Conservation (phyloP, 1,139 yeast species). For the Suzukiozyma palmioleophila region DNA sequence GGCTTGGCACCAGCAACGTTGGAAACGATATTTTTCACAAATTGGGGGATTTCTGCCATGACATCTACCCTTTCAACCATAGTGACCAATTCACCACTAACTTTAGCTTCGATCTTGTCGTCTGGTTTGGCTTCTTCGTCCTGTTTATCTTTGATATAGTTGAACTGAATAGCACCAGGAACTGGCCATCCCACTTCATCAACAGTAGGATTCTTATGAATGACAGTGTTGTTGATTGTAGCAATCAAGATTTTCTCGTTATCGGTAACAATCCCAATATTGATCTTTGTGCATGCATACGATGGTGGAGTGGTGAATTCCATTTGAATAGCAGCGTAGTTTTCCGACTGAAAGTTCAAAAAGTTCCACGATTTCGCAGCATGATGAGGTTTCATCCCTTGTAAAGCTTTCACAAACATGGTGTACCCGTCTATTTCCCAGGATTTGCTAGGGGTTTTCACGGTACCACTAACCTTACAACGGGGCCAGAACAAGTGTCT, state of each 20-base stretch:
- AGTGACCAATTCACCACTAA: constrained; percentile 51
- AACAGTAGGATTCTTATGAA: constrained; percentile 53
- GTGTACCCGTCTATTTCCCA: constrained; percentile 50
- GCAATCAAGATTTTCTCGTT: constrained; percentile 63
- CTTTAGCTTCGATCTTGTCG: constrained; percentile 33
- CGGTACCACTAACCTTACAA: constrained; percentile 61
- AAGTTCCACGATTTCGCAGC: constrained; percentile 98
- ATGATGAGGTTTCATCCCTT: constrained; percentile 99
- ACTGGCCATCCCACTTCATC: constrained; percentile 94
- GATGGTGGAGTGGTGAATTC: constrained; percentile 93
- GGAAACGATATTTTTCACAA: constrained; percentile 87
- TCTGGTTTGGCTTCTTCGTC: constrained; percentile 14
- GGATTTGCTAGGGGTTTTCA: constrained; percentile 30
- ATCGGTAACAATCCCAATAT: constrained; percentile 68
- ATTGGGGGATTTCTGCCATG: constrained; percentile 93
- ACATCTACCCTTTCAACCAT: constrained; percentile 91
- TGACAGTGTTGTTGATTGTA: constrained; percentile 61
- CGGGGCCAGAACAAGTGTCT: constrained; percentile 97
- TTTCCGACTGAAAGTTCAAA: constrained; percentile 77
- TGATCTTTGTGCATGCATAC: constrained; percentile 77
- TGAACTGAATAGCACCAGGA: constrained; percentile 65
- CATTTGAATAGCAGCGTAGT: constrained; percentile 78
- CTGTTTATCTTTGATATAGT: constrained; percentile 43
- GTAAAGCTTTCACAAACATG: constrained; percentile 96
- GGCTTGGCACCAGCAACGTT: constrained; percentile 97